These are phyloP conservation scores for Aspergillus alliaceus DNA, from an alignment of 2,329 filamentous ascomycete species.

Conservation along the genomic window DNA sequence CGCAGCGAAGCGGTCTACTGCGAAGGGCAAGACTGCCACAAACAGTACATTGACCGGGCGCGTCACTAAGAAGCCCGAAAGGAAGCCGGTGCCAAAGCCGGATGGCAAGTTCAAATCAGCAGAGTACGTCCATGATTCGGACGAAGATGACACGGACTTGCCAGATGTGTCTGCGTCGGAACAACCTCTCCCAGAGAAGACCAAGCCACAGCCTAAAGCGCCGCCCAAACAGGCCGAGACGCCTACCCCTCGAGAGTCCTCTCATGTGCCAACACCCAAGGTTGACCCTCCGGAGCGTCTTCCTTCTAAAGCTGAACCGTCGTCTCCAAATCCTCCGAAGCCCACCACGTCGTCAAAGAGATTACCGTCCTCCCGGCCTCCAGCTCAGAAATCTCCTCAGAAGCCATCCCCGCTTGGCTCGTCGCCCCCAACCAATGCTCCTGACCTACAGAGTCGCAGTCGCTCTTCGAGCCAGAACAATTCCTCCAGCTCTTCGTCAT, in stretches of 20 bases:
- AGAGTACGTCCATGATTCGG: slow-evolving; percentile 55
- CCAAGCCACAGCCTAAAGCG: slow-evolving; percentile 20
- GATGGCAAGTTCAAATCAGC: slow-evolving; percentile 54
- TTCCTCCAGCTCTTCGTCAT: slow-evolving; percentile 48
- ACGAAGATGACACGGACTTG: slow-evolving; percentile 49
- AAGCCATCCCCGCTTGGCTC: slow-evolving; percentile 63
- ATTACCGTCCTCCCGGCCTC: slow-evolving; percentile 37
- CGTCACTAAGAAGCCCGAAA: slow-evolving; percentile 48
- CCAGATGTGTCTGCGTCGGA: slow-evolving; percentile 29
- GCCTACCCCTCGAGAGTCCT: slow-evolving; percentile 17
- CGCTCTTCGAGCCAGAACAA: slow-evolving; percentile 43
- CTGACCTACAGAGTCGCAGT: slow-evolving; percentile 53
- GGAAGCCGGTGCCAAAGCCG: slow-evolving; percentile 36
- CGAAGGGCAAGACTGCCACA: slow-evolving; percentile 51
- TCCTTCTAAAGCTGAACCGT: slow-evolving; percentile 24
- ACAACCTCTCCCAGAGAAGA: slow-evolving; percentile 16
- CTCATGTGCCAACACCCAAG: slow-evolving; percentile 26
- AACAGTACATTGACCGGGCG: slow-evolving; percentile 48
- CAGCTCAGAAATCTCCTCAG: slow-evolving; percentile 52
- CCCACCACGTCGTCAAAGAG: slow-evolving; percentile 35
- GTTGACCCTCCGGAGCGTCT: slow-evolving; percentile 22
- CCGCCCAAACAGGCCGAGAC: slow-evolving; percentile 19
- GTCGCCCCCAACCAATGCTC: slow-evolving; percentile 61
- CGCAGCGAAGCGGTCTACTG: slow-evolving; percentile 43
- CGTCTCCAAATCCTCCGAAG: slow-evolving; percentile 26